Base-by-base conservation (phyloP, 116 monocot species). In the Thalassia testudinum region DNA sequence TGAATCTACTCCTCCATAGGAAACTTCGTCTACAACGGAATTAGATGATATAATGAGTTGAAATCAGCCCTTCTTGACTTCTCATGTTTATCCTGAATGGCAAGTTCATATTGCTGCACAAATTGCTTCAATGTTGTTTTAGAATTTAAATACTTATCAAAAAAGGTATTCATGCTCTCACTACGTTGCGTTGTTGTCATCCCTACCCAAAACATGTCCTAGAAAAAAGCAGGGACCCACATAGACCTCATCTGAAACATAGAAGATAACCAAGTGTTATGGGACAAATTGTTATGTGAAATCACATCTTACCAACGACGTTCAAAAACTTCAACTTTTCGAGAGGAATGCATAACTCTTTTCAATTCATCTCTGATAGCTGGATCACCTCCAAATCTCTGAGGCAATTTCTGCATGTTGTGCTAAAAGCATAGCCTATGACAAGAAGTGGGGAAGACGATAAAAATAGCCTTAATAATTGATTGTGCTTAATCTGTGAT, bases 71-170 rank as follows among this genome's bases (percentile, higher is more conserved):
- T 21, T 5, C 13, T 22, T 28, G 53, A 59, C 17, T 54, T 71
- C 12, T 64, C 59, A 43, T 43, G 12, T 15, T 45, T 71, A 16
- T 17, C 34, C 30, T 17, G 48, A 19, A 71, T 21, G 0, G 59
- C 53, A 29, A 50, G 47, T 13, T 65, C 64, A 42, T 48, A 71
- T 37, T 52, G 59, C 25, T 53, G 25, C 6, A 71, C 16, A 54
- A 71, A 71, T 52, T 59, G 54, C 23, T 60, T 64, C 3, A 71
- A 11, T 0, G n/a, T 43, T 22, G 23, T 70, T 12, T 47, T 65
- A 13, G 53, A 27, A 8, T 59, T 59, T 0, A 71, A 17, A 60
- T 53, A 60, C 0, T 19, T 26, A 29, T 59, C 57, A 58, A 64
- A 65, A 3, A 59, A 60, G 12, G 47, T 29, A 49, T 44, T 24